Percentiles rank a stretch among this genome's conserved stretches.
These are phyloP conservation scores for Ceratocystiopsis brevicomis DNA, from an alignment of 2,329 filamentous ascomycete species.

Conservation along the genomic window DNA sequence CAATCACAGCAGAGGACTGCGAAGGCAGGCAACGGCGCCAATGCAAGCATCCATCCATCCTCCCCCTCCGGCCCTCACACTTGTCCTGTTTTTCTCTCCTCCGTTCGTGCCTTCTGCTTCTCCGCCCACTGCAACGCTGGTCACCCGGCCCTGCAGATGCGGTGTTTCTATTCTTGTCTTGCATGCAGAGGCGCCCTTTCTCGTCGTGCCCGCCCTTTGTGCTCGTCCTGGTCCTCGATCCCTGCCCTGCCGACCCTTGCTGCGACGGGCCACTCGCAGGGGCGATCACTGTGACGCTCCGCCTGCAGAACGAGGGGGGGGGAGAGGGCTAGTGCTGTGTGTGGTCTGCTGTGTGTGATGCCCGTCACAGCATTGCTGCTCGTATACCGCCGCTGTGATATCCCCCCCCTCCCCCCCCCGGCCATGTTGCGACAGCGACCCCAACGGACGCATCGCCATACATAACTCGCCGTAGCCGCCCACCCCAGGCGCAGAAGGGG, in stretches of 20 bases:
- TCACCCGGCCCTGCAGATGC: too few species aligned
- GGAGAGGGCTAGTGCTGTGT: constrained; percentile 6
- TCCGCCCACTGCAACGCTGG: too few species aligned
- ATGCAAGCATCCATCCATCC: constrained; percentile 1
- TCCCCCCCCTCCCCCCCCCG: background rate
- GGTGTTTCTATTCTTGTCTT: too few species aligned
- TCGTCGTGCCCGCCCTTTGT: too few species aligned
- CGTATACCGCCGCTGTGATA: too few species aligned
- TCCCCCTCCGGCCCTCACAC: too few species aligned
- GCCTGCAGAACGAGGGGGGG: constrained; percentile 9
- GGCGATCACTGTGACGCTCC: constrained; percentile 10
- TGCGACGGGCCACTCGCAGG: constrained; percentile 4
- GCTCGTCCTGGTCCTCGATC: too few species aligned
- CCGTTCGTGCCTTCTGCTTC: background rate
- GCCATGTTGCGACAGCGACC: too few species aligned
- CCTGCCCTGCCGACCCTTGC: constrained; percentile 9
- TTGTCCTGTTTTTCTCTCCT: background rate
- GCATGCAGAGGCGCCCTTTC: too few species aligned
- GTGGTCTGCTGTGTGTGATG: constrained; percentile 1
- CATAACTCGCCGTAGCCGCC: constrained; percentile 31
- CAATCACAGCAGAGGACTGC: too few species aligned
- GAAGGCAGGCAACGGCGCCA: too few species aligned
- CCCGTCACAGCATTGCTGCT: background rate
- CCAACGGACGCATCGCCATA: constrained; percentile 15
- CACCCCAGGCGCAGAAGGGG: constrained; percentile 16